phyloP scores from a whole-genome alignment of 139 green algal genomes.

The Asterochloris sp. region DNA sequence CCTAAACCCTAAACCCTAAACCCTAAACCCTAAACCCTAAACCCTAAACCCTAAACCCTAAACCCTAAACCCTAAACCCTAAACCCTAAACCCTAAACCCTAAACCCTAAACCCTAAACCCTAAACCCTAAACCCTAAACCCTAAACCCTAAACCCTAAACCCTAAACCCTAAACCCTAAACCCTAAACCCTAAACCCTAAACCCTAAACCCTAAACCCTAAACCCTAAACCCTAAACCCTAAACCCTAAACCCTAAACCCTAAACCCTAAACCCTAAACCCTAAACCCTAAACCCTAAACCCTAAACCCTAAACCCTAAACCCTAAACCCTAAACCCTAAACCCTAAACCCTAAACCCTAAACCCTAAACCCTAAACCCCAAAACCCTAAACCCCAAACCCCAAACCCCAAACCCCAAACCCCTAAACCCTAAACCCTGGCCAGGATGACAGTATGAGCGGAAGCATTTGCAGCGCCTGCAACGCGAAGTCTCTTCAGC shows the following conservation, averaged over 20 bases:
- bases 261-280: slow-evolving; percentile 6
- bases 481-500: slow-evolving; percentile 3
- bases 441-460: neutral
- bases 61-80: too few relatives aligned
- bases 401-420: too few relatives aligned
- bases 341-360: slow-evolving; percentile 6
- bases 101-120: slow-evolving; percentile 1
- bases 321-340: slow-evolving; percentile 5
- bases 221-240: slow-evolving; percentile 16
- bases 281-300: slow-evolving; percentile 15
- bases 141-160: neutral
- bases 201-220: slow-evolving; percentile 15
- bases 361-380: too few relatives aligned
- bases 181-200: slow-evolving; percentile 4
- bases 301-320: slow-evolving; percentile 12
- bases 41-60: too few relatives aligned
- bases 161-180: slow-evolving; percentile 12
- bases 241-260: neutral
- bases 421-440: too few relatives aligned
- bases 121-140: neutral
- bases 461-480: neutral
- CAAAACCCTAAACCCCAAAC: too few relatives aligned
- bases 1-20: too few relatives aligned
- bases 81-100: too few relatives aligned
- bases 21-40: too few relatives aligned